These are phyloP conservation scores for Boletus subcaerulescens DNA, from an alignment of 768 basidiomycete genomes.

Conservation along the genomic window DNA sequence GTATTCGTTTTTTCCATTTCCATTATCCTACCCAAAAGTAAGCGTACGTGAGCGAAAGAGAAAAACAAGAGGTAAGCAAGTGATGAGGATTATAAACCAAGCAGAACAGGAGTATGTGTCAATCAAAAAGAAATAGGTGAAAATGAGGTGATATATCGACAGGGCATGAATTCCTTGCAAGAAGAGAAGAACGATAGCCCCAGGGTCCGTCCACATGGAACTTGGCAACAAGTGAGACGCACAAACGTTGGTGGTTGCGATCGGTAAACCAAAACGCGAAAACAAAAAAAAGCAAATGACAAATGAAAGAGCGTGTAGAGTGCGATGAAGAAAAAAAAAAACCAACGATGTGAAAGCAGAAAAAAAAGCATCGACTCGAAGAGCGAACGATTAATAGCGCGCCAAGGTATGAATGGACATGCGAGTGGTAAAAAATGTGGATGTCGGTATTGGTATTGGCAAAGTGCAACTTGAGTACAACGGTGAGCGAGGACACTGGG, in stretches of 20 bases:
- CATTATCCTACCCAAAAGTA: slow-evolving; percentile 2
- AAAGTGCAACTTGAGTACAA: slow-evolving; percentile 19
- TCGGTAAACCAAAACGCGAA: not conserved
- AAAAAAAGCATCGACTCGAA: slow-evolving; percentile 5
- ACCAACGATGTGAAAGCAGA: not conserved
- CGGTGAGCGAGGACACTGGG: not conserved
- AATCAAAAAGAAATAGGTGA: not conserved
- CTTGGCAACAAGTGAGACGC: not conserved
- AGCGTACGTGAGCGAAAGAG: not conserved
- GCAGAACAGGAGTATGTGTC: not conserved
- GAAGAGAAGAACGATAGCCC: not conserved
- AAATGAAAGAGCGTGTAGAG: slow-evolving; percentile 1
- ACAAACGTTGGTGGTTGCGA: not conserved
- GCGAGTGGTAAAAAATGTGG: not conserved
- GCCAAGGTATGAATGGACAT: slow-evolving; percentile 15
- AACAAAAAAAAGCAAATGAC: not conserved
- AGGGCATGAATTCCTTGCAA: slow-evolving; percentile 19
- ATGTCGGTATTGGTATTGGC: not conserved
- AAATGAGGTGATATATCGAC: slow-evolving; percentile 2
- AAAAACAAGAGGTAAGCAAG: too few species aligned
- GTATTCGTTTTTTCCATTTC: not conserved
- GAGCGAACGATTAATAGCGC: slow-evolving; percentile 4
- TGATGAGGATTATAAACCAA: not conserved
- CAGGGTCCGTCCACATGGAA: not conserved
- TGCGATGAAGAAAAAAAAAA: too few species aligned